Base-by-base conservation (phyloP, 441 rosid species). In the Populus trichocarpa region DNA sequence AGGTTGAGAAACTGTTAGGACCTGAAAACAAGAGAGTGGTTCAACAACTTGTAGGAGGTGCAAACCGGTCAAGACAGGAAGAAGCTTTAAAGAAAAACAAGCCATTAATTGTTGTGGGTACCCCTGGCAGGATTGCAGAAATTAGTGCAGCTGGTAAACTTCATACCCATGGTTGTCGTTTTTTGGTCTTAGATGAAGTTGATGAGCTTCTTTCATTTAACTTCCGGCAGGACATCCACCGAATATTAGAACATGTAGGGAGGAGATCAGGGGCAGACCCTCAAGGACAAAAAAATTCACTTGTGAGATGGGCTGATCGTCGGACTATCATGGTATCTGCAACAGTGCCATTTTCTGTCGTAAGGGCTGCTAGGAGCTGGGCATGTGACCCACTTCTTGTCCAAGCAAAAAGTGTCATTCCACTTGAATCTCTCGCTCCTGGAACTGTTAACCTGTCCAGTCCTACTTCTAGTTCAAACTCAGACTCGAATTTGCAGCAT, bases 41-140 rank as follows among this genome's bases (percentile, higher is more conserved):
- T 86, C 97, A 92, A 84, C 99, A 95, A 81, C 92, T 93, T 80
- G 98, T 95, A 20, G 99, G 98, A 70, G 99, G 99, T 79, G 99
- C 98, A 0, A 95, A 95, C 83, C 88, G 92, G 76, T 86, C 91
- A 81, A 88, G 99, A 85, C 99, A 95, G 86, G 99, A 95, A 87
- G 99, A 95, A 82, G 96, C 95, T 23, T 92, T 95, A 20, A 93
- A 89, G 91, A 95, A 95, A 83, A 93, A 95, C 74, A 95, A 93
- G 78, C 99, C 98, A 0, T 85, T 88, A 28, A 95, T 95, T 74
- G 90, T 95, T 70, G 98, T 95, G 18, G 99, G 99, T 68, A 93
- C 97, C 20, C 99, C 99, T 9, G 99, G 99, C 25, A 87, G 99
- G 77, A 89, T 95, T 77, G 94, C 99, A 2, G 96, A 93, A 87